Evolutionary conservation across 306 rosid genomes (phyloP), one percentile per base, ranked within the genome.

Genomic region (Sphenostylis stenocarpa): DNA sequence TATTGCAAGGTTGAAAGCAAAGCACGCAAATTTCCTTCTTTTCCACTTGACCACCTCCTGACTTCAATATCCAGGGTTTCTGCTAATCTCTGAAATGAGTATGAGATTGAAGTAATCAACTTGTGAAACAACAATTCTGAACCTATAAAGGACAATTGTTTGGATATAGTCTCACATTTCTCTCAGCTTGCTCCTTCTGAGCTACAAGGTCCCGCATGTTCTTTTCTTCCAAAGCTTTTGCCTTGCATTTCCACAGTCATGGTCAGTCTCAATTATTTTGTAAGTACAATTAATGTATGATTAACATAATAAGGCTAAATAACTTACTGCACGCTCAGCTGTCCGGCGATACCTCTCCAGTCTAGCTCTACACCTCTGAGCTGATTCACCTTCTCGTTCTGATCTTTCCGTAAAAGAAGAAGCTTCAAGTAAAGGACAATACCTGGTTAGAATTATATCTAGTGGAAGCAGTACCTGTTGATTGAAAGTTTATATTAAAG

Each of bases 11-110:
- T 95, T 47, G 99, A 95, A 69, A 95, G 97, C 74, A 95, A 83
- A 62, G 99, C 97, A 21, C 99, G 99, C 90, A 95, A 78, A 81
- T 95, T 95, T 51, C 99, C 99, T 88, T 95, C 99, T 87, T 95
- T 95, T 80, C 97, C 99, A 70, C 90, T 89, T 66, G 97, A 95
- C 99, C 99, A 95, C 87, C 97, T 89, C 87, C 85, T 88, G 73
- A 95, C 97, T 77, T 95, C 99, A 66, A 97, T 93, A 86, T 91
- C 99, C 75, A 95, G 84, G 72, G 97, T 90, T 85, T 95, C 99
- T 1, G 99, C 94, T 72, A 95, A 76, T 71, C 97, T 90, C 99
- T 95, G 94, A 83, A 83, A 86, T 84, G 72, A 82, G 53, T 79
- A 87, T n/a, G 31, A 70, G 60, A 71, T 52, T 75, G 51, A 44